A percentile compares a stretch with the other conserved stretches of the same genome.
Evolutionary conservation across 306 rosid genomes (phyloP).

Genomic region (Lupinus albus): DNA sequence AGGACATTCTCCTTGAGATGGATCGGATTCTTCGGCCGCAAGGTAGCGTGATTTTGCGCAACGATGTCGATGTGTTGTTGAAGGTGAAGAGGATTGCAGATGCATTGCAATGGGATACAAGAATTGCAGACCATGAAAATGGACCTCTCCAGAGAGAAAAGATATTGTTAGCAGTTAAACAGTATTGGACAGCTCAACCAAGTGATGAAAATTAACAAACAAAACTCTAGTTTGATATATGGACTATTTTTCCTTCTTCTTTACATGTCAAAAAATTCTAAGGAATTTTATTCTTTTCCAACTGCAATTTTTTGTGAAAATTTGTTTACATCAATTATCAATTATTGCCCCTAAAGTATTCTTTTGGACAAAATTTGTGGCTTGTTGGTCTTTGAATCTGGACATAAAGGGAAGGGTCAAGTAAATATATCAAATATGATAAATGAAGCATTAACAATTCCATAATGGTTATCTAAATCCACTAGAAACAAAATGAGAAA

Average conservation of each 20-base stretch:
- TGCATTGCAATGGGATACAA: no score
- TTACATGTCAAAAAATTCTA: not conserved
- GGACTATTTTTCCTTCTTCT: not conserved
- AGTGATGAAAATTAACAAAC: no score
- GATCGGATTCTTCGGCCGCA: no score
- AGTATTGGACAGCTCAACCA: no score
- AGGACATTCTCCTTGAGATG: no score
- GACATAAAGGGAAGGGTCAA: not conserved
- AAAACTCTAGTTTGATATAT: slow-evolving; percentile 37
- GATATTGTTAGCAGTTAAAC: no score
- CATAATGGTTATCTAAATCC: not conserved
- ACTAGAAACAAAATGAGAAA: slow-evolving; percentile 2
- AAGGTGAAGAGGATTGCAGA: no score
- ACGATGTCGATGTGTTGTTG: no score
- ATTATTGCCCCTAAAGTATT: slow-evolving; percentile 7
- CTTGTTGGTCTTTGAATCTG: not conserved
- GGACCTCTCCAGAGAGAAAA: no score
- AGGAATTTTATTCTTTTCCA: slow-evolving; percentile 45
- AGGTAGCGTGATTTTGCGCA: no score
- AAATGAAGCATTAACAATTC: not conserved
- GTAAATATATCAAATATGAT: no score
- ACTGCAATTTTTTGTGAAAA: slow-evolving; percentile 35
- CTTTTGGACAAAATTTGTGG: not conserved
- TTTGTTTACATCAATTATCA: slow-evolving; percentile 28
- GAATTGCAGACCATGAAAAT: no score